Evolutionary conservation across 75 land plant species (phyloP).

Genomic region (Pseudotsuga menziesii): DNA sequence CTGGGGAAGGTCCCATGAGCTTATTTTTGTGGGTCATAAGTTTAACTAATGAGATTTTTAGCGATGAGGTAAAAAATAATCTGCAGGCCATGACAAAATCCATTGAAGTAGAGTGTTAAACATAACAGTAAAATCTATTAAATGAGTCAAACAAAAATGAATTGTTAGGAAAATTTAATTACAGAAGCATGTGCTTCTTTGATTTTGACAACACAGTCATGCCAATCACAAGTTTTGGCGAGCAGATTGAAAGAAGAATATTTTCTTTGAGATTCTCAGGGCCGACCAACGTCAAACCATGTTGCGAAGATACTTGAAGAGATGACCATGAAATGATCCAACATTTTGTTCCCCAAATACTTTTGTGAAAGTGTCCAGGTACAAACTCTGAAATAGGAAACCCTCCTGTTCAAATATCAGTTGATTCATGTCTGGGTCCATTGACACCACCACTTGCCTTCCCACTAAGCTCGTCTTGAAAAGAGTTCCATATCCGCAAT

Average conservation of each 20-base stretch:
- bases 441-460: constrained; percentile 49
- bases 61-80: constrained; percentile 72
- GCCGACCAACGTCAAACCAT: constrained; percentile 61
- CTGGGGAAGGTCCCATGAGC: constrained; percentile 16
- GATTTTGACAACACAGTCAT: constrained; percentile 22
- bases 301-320: constrained; percentile 72
- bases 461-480: constrained; percentile 79
- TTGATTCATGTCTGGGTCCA: constrained; percentile 61
- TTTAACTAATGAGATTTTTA: constrained; percentile 62
- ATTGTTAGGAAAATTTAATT: neutral
- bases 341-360: constrained; percentile 73
- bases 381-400: constrained; percentile 65
- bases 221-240: neutral
- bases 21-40: constrained; percentile 24
- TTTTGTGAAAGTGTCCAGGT: constrained; percentile 68
- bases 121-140: too few relatives aligned
- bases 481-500: constrained; percentile 60
- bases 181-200: constrained; percentile 50
- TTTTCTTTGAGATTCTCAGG: constrained; percentile 50
- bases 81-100: constrained; percentile 32
- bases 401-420: constrained; percentile 70
- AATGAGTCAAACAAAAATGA: neutral
- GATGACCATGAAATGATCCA: constrained; percentile 64
- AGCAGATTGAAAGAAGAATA: constrained; percentile 21
- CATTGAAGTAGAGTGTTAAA: neutral